Conservation (phyloP, 306 rosid species). For the Mimosa pudica region DNA sequence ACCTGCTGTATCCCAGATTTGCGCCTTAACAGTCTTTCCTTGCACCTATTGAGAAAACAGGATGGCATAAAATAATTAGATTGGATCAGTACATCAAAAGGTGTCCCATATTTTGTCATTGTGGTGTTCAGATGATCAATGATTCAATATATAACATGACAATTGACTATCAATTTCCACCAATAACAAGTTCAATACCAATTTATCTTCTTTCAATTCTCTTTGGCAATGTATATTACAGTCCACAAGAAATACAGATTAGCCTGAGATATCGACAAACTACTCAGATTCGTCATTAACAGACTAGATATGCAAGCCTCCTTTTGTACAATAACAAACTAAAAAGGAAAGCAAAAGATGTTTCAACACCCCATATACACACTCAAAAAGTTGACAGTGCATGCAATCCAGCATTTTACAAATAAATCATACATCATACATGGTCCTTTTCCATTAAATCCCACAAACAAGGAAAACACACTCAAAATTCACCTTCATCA, state of each 20-base stretch:
- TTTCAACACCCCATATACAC: background rate
- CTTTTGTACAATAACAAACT: background rate
- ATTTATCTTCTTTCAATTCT: background rate
- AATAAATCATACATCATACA: background rate
- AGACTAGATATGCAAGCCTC: background rate
- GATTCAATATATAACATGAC: background rate
- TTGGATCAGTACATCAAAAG: constrained; percentile 12
- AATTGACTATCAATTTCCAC: background rate
- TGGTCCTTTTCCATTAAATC: background rate
- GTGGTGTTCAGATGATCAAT: constrained; percentile 17
- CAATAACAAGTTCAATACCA: background rate
- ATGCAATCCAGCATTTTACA: background rate
- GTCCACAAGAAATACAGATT: background rate
- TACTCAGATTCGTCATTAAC: background rate
- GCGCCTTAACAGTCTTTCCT: constrained; percentile 97
- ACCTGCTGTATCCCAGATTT: constrained; percentile 99
- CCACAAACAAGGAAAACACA: background rate
- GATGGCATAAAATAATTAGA: constrained; percentile 2
- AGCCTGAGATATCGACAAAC: background rate
- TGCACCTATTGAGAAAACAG: constrained; percentile 60
- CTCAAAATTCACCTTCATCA: background rate
- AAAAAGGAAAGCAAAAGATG: too few relatives aligned
- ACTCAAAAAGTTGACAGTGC: background rate
- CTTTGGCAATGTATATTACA: background rate
- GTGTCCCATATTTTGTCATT: background rate